Conservation (phyloP, 1,284 basidiomycete species). For the Ganoderma leucocontextum region DNA sequence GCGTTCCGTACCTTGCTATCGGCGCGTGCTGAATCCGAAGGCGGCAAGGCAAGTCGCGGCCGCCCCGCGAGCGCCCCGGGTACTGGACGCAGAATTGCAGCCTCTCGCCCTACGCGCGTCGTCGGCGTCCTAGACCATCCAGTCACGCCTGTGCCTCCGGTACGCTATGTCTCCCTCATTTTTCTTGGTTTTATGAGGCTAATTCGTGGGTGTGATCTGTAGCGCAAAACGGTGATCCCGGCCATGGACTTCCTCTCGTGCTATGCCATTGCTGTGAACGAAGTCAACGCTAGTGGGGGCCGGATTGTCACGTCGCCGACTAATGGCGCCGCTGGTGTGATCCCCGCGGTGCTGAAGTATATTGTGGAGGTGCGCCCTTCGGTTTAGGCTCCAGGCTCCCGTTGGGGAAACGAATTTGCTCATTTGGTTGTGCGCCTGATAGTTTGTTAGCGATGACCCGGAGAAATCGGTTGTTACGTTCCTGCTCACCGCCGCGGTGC, state of each 20-base stretch:
- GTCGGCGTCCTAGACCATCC: conserved; percentile 86
- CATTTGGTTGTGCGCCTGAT: not conserved
- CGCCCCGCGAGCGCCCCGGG: conserved; percentile 1
- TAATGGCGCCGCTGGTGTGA: conserved; percentile 85
- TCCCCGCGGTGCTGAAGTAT: conserved; percentile 91
- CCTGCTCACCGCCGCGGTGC: conserved; percentile 81
- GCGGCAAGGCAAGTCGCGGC: not conserved
- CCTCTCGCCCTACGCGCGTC: conserved; percentile 57
- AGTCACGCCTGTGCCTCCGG: conserved; percentile 83
- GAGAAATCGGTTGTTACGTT: conserved; percentile 90
- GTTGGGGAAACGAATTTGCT: not conserved
- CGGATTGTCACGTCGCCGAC: conserved; percentile 96
- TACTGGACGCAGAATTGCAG: conserved; percentile 21
- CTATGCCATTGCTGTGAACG: conserved; percentile 92
- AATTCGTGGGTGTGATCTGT: conserved; percentile 12
- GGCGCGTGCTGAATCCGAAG: not conserved
- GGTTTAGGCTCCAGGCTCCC: not conserved
- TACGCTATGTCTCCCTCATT: conserved; percentile 46
- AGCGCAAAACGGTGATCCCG: conserved; percentile 88
- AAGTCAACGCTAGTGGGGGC: conserved; percentile 92
- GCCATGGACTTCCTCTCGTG: conserved; percentile 95
- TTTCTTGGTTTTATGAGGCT: conserved; percentile 2
- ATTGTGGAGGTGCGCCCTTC: conserved; percentile 69
- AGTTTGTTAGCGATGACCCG: conserved; percentile 91
- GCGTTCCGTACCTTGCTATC: conserved; percentile 14